Percentiles rank a stretch among this genome's conserved stretches.
Conservation (phyloP, 257 asterid genomes). For the Cordia subcordata region DNA sequence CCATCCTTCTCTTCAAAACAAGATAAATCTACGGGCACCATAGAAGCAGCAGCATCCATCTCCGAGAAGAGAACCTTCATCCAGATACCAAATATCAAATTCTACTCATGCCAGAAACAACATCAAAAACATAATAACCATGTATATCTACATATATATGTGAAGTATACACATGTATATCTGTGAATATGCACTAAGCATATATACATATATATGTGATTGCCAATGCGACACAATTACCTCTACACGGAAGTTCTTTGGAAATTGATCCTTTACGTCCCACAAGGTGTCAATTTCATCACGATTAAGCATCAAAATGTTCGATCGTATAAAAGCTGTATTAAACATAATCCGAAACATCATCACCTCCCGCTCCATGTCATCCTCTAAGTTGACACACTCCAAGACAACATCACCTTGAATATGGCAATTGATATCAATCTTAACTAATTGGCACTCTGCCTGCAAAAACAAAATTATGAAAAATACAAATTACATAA, state of each 20-base stretch:
- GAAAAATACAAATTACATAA: too few relatives aligned
- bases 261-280: slow-evolving; percentile 84
- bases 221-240: slow-evolving; percentile 33
- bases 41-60: slow-evolving; percentile 66
- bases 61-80: slow-evolving; percentile 90
- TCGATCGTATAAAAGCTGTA: slow-evolving; percentile 92
- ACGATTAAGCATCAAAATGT: slow-evolving; percentile 81
- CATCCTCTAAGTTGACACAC: slow-evolving; percentile 73
- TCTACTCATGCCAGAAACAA: too few relatives aligned
- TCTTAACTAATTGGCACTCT: slow-evolving; percentile 75
- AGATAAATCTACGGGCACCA: slow-evolving; percentile 53
- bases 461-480: slow-evolving; percentile 40
- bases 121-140: too few relatives aligned
- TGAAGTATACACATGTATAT: too few relatives aligned
- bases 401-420: slow-evolving; percentile 98
- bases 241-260: slow-evolving; percentile 89
- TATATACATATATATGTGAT: background rate
- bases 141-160: background rate
- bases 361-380: slow-evolving; percentile 74
- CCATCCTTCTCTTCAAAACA: slow-evolving; percentile 96
- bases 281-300: slow-evolving; percentile 79
- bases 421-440: slow-evolving; percentile 76
- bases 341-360: slow-evolving; percentile 90
- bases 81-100: background rate
- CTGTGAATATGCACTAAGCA: too few relatives aligned